A percentile compares a stretch with the other conserved stretches of the same genome.
Conservation (phyloP, 2,329 filamentous ascomycete genomes). For the Thelonectria olida region DNA sequence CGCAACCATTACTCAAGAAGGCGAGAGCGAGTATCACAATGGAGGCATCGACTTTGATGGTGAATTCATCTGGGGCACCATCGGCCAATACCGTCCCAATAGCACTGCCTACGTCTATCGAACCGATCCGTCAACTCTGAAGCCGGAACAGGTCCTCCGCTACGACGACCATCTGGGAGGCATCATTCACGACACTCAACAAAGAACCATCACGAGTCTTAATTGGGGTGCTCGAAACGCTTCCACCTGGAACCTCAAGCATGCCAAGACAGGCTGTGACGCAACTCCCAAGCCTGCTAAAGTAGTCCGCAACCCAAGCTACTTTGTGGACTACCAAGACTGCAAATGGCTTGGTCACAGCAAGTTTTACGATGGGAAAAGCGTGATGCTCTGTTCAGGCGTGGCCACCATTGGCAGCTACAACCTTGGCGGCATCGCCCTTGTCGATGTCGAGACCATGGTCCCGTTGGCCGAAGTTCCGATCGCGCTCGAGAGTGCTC, state of each 20-base stretch:
- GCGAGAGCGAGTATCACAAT: constrained; percentile 54
- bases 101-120: constrained; percentile 54
- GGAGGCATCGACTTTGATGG: constrained; percentile 61
- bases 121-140: constrained; percentile 48
- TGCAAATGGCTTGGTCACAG: constrained; percentile 59
- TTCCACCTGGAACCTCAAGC: constrained; percentile 46
- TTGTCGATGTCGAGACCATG: constrained; percentile 57
- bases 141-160: constrained; percentile 46
- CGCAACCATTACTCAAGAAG: constrained; percentile 51
- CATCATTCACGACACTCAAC: constrained; percentile 51
- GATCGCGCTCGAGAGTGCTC: constrained; percentile 50
- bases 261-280: constrained; percentile 25
- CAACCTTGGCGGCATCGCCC: constrained; percentile 55
- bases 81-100: constrained; percentile 59
- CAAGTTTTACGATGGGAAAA: constrained; percentile 44
- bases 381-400: constrained; percentile 59
- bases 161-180: constrained; percentile 57
- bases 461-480: constrained; percentile 56
- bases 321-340: constrained; percentile 61
- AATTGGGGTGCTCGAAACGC: constrained; percentile 58
- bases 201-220: constrained; percentile 49
- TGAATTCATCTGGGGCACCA: constrained; percentile 54
- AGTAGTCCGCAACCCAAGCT: constrained; percentile 49
- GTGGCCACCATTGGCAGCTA: constrained; percentile 49
- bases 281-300: constrained; percentile 25